These are phyloP conservation scores for Penicillium coffeae DNA, from an alignment of 495 filamentous ascomycete species.

Conservation along the genomic window DNA sequence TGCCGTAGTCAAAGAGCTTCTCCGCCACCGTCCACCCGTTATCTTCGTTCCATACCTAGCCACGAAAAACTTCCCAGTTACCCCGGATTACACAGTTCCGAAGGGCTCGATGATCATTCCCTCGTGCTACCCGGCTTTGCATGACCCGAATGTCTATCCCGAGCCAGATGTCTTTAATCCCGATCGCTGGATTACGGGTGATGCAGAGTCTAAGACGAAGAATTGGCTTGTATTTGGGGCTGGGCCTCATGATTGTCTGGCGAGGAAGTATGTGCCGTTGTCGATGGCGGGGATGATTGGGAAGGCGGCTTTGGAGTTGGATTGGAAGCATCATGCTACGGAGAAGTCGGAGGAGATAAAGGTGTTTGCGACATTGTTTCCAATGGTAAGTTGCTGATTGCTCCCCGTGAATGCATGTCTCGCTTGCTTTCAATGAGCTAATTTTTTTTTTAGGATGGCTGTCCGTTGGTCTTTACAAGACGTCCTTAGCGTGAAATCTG, in stretches of 20 bases:
- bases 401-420: neutral
- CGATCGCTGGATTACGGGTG: slow-evolving; percentile 83
- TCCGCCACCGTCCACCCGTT: slow-evolving; percentile 89
- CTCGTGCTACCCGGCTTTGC: slow-evolving; percentile 78
- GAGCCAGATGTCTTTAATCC: slow-evolving; percentile 78
- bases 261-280: slow-evolving; percentile 78
- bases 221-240: slow-evolving; percentile 96
- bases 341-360: slow-evolving; percentile 79
- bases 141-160: slow-evolving; percentile 83
- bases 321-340: slow-evolving; percentile 84
- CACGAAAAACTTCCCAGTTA: slow-evolving; percentile 87
- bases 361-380: slow-evolving; percentile 94
- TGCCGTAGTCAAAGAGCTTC: slow-evolving; percentile 84
- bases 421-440: too few species aligned
- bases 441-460: neutral
- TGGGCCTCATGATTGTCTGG: slow-evolving; percentile 88
- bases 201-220: slow-evolving; percentile 85
- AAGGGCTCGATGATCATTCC: slow-evolving; percentile 92
- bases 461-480: neutral
- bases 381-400: slow-evolving; percentile 60
- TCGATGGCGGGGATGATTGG: slow-evolving; percentile 86
- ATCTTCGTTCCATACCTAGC: slow-evolving; percentile 92
- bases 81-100: slow-evolving; percentile 74
- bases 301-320: slow-evolving; percentile 73
- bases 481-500: neutral